Base-by-base conservation (phyloP, 768 basidiomycete genomes). In the Mycena olivaceomarginata region DNA sequence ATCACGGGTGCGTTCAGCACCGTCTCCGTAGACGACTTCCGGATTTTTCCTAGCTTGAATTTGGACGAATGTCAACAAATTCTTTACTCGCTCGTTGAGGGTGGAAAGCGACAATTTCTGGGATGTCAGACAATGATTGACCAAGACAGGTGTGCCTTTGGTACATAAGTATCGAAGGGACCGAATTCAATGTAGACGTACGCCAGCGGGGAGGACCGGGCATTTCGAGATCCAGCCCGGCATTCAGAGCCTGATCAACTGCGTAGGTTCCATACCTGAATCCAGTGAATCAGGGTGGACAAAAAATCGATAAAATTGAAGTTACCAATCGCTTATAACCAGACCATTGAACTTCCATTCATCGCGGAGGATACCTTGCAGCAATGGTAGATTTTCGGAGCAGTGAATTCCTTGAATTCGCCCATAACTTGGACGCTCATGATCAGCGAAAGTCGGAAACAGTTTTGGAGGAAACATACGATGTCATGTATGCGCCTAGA, bases 221-320 rank as follows among this genome's bases (percentile, higher is more conserved):
- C 94, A 94, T 95, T 84, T 95, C 94, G 43, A 96, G 89, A 81
- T 95, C 93, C 39, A 96, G 86, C 6, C 95, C 94, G 16, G 94
- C 94, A 80, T 95, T 95, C 69, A 95, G 85, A 13, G 91, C 84
- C 72, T 90, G 88, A 77, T 93, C 92, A n/a, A 93, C 89, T 37
- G 93, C 90, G 81, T 96, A 95, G 0, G 92, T 90, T 18, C 95
- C 95, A 80, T 91, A 92, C 94, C 93, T 94, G 70, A 68, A 53
- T 43, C 70, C 13, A 72, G 53, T 46, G 48, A 20, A 62, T 56
- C 63, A 62, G 41, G 62, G n/a, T 39, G 12, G 31, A 15, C 15
- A 37, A 53, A 31, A 41, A 15, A 70, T 51, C 13, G 41, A 41
- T 6, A 40, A 60, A 57, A 46, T 5, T 11, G 4, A 37, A 70